Evolutionary conservation across 148 eudicot genomes (phyloP).

Genomic region (Rhododendron kiyosumense): DNA sequence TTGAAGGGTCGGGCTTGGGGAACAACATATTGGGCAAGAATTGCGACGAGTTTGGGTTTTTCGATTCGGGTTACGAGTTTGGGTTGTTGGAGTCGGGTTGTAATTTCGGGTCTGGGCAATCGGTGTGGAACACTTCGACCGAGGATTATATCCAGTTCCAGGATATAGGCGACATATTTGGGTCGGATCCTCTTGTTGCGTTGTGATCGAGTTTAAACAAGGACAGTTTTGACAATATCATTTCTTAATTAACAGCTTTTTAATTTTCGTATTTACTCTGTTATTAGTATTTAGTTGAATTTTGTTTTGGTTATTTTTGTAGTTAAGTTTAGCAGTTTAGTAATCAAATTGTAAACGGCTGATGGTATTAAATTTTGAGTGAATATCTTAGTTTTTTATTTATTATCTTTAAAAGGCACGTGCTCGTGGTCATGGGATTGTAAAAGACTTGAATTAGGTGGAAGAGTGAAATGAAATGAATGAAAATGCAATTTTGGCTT

Average conservation of each 20-base stretch:
- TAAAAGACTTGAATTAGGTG: slow-evolving; percentile 23
- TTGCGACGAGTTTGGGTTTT: slow-evolving; percentile 10
- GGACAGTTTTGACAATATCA: too few species aligned
- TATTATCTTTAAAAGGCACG: slow-evolving; percentile 7
- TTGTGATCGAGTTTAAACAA: slow-evolving; percentile 11
- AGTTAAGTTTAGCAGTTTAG: slow-evolving; percentile 2
- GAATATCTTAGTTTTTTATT: neutral
- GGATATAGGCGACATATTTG: slow-evolving; percentile 68
- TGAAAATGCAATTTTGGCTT: neutral
- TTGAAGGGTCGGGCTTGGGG: slow-evolving; percentile 21
- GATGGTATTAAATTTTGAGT: neutral
- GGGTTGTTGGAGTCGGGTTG: slow-evolving; percentile 12
- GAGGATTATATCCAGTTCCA: slow-evolving; percentile 48
- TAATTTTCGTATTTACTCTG: neutral
- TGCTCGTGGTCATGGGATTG: slow-evolving; percentile 13
- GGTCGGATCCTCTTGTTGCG: slow-evolving; percentile 61
- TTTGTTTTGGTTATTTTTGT: neutral
- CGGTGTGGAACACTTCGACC: slow-evolving; percentile 19
- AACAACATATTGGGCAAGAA: slow-evolving; percentile 23
- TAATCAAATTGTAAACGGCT: neutral
- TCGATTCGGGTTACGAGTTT: slow-evolving; percentile 22
- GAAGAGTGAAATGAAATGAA: slow-evolving; percentile 33
- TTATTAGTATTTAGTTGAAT: neutral
- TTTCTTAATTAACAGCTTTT: neutral
- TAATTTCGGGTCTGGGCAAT: slow-evolving; percentile 15